phyloP scores from a whole-genome alignment of 2,329 filamentous ascomycete genomes.

The Exophiala viscosa region DNA sequence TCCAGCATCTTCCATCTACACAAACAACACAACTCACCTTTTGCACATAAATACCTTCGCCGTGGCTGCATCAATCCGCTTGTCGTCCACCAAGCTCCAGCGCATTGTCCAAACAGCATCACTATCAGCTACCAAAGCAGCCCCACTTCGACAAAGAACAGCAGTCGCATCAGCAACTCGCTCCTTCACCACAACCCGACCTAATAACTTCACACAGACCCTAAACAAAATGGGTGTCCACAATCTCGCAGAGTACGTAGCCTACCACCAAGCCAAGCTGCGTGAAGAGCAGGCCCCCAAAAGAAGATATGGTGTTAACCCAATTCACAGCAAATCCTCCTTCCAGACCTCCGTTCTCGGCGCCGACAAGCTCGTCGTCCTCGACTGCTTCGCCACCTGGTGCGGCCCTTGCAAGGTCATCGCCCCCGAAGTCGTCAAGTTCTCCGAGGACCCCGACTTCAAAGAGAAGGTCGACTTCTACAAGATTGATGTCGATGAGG shows the following conservation, averaged over 20 bases:
- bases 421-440: conserved; percentile 60
- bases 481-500: conserved; percentile 87
- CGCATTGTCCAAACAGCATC: conserved; percentile 11
- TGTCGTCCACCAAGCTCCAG: conserved; percentile 16
- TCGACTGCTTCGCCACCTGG: conserved; percentile 88
- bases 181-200: conserved; percentile 31
- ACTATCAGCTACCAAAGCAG: conserved; percentile 7
- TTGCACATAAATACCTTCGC: conserved; percentile 29
- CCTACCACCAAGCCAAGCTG: conserved; percentile 29
- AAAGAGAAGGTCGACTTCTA: conserved; percentile 67
- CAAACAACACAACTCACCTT: neutral
- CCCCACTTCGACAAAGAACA: conserved; percentile 7
- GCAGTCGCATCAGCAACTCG: conserved; percentile 14
- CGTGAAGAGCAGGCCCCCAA: conserved; percentile 24
- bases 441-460: conserved; percentile 56
- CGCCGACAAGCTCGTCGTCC: conserved; percentile 61
- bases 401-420: conserved; percentile 95
- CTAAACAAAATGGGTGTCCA: conserved; percentile 46
- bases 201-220: conserved; percentile 43
- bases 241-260: conserved; percentile 35
- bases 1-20: conserved; percentile 18
- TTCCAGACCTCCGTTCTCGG: conserved; percentile 54
- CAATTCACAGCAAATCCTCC: conserved; percentile 52
- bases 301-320: conserved; percentile 29
- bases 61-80: conserved; percentile 28